Percentiles rank a stretch among this genome's conserved stretches.
phyloP scores from a whole-genome alignment of 176 grass and related monocot genomes.

The Rhynchospora breviuscula region DNA sequence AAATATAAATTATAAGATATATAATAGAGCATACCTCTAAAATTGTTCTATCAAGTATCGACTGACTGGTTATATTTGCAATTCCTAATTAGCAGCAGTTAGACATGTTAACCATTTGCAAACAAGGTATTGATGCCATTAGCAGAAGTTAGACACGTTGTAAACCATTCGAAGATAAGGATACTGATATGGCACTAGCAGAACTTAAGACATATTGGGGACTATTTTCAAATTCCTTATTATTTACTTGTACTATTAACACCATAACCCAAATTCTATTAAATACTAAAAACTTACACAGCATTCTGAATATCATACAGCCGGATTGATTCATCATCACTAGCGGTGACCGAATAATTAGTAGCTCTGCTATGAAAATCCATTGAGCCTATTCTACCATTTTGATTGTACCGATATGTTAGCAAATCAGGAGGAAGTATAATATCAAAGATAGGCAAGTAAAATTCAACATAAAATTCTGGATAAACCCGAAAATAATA shows the following conservation, averaged over 20 bases:
- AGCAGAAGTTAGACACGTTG: no score
- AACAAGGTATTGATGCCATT: no score
- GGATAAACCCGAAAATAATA: neutral
- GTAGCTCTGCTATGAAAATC: slow-evolving; percentile 79
- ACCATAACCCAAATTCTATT: neutral
- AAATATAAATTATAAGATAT: neutral
- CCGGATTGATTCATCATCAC: slow-evolving; percentile 94
- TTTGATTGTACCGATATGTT: slow-evolving; percentile 35
- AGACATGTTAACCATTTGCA: no score
- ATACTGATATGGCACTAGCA: no score
- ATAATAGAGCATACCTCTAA: neutral
- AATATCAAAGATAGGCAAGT: no score
- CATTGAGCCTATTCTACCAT: slow-evolving; percentile 95
- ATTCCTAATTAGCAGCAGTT: no score
- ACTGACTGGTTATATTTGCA: no score
- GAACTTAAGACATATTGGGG: no score
- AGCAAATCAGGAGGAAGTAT: neutral
- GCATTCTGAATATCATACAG: slow-evolving; percentile 88
- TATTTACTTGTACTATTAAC: neutral
- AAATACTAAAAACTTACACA: slow-evolving; percentile 36
- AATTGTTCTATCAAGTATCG: no score
- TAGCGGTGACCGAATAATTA: slow-evolving; percentile 84
- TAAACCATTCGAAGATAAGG: no score
- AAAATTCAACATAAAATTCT: no score
- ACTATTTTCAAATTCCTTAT: neutral